A percentile compares a stretch with the other conserved stretches of the same genome.
Conservation (phyloP, 2,329 filamentous ascomycete genomes). For the Venturia carpophila region DNA sequence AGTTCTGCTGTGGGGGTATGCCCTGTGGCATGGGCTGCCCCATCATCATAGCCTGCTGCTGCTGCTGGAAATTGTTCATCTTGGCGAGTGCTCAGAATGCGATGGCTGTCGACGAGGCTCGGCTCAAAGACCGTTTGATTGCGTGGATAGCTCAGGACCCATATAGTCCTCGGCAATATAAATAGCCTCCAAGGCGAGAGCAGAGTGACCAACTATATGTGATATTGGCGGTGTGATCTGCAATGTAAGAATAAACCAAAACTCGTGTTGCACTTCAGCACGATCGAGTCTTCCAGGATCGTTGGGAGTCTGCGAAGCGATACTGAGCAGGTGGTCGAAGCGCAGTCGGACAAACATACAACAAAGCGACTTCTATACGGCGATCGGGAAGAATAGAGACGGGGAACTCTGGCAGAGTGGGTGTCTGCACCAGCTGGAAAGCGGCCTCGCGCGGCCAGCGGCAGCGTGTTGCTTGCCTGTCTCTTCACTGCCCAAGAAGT, state of each 20-base stretch:
- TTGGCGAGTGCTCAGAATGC: not conserved
- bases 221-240: not conserved
- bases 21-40: conserved; percentile 10
- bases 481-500: not conserved
- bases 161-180: not conserved
- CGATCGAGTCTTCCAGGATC: not conserved
- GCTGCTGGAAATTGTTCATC: conserved; percentile 10
- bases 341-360: not conserved
- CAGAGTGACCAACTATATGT: not conserved
- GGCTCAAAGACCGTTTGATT: conserved; percentile 12
- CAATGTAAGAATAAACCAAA: not conserved
- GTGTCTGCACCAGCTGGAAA: not conserved
- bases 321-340: not conserved
- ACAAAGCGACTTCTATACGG: not conserved
- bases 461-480: conserved; percentile 1
- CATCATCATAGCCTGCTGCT: conserved; percentile 14
- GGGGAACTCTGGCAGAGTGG: not conserved
- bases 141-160: not conserved
- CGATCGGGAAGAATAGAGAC: not conserved
- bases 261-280: not conserved
- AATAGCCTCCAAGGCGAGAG: not conserved
- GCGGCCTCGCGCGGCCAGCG: conserved; percentile 8
- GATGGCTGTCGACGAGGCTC: not conserved
- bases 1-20: not conserved
- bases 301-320: not conserved